Evolutionary conservation across 495 filamentous ascomycete genomes (phyloP).

Genomic region (Talaromyces nanjingensis): DNA sequence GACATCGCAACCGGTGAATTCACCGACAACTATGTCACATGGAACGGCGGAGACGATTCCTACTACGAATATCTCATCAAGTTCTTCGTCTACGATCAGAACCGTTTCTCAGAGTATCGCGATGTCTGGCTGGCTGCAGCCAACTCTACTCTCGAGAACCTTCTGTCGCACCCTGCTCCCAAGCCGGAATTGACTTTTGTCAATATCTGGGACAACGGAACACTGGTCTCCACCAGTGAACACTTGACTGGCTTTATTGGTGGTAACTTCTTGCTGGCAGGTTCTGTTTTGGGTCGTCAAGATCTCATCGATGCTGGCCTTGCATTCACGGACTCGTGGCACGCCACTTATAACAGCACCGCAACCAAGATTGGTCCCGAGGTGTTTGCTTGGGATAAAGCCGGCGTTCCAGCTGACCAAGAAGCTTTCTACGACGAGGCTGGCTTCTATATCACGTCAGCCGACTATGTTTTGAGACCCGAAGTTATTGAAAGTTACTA

Average conservation of each 20-base stretch:
- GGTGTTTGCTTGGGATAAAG: conserved; percentile 61
- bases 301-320: conserved; percentile 72
- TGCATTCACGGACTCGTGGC: conserved; percentile 64
- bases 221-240: conserved; percentile 44
- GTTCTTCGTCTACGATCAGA: conserved; percentile 79
- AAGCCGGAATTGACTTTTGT: conserved; percentile 73
- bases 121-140: conserved; percentile 74
- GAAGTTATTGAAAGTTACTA: conserved; percentile 87
- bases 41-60: conserved; percentile 74
- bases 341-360: conserved; percentile 63
- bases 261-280: conserved; percentile 84
- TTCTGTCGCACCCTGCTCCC: conserved; percentile 62
- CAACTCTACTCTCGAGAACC: conserved; percentile 65
- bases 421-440: conserved; percentile 50
- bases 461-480: conserved; percentile 64
- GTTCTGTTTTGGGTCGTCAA: conserved; percentile 54
- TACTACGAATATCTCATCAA: conserved; percentile 95
- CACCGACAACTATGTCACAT: conserved; percentile 59
- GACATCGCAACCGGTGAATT: conserved; percentile 60
- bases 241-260: conserved; percentile 81
- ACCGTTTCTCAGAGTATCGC: conserved; percentile 54
- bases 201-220: conserved; percentile 52
- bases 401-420: conserved; percentile 38
- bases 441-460: conserved; percentile 68
- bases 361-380: conserved; percentile 76